Percentiles rank a stretch among this genome's conserved stretches.
Evolutionary conservation across 1,284 basidiomycete species (phyloP).

Genomic region (Melampsora larici-populina): DNA sequence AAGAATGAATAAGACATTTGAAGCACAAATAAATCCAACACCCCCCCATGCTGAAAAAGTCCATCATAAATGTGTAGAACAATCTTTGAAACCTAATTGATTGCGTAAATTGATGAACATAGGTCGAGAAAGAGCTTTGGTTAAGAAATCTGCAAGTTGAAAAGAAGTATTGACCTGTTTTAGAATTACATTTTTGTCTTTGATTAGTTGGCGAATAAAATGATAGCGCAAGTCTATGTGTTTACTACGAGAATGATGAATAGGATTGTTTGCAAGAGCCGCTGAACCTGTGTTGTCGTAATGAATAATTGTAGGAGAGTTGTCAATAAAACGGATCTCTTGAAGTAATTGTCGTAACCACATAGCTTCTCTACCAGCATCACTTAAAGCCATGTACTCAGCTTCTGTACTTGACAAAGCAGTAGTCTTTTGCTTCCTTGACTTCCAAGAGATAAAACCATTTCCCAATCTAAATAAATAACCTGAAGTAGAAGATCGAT

Average conservation of each 20-base stretch:
- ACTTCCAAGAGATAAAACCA: constrained; percentile 2
- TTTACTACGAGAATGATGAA: not conserved
- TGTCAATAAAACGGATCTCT: not conserved
- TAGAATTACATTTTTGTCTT: too few species aligned
- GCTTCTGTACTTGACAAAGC: constrained; percentile 20
- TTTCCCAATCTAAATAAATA: not conserved
- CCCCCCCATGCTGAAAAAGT: too few species aligned
- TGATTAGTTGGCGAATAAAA: not conserved
- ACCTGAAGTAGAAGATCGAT: not conserved
- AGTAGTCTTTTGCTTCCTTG: not conserved
- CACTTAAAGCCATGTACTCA: too few species aligned
- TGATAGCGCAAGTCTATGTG: too few species aligned
- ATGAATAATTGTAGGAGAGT: not conserved
- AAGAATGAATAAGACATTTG: too few species aligned
- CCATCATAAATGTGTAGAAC: too few species aligned
- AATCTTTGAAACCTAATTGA: too few species aligned
- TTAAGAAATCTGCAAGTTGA: too few species aligned
- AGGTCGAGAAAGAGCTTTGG: too few species aligned
- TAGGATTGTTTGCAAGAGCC: not conserved
- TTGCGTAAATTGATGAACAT: too few species aligned
- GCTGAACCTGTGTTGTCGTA: not conserved
- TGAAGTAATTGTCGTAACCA: not conserved
- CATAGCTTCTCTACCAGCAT: not conserved
- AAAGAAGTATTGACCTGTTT: too few species aligned
- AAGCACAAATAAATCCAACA: too few species aligned